phyloP scores from a whole-genome alignment of 352 stramenopile genomes.

The Pythium monospermum region DNA sequence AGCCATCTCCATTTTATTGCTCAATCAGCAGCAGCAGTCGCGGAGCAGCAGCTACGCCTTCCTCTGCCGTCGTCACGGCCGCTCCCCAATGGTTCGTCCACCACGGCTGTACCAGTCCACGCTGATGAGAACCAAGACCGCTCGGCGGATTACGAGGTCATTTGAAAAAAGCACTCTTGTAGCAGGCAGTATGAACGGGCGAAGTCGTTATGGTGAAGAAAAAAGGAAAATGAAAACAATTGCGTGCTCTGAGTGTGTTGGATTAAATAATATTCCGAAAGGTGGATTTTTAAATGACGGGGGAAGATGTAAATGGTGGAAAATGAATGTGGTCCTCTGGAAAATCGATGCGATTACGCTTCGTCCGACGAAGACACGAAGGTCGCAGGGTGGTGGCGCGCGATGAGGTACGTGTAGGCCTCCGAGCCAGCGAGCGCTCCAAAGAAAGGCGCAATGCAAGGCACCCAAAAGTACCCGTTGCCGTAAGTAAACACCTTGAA shows the following conservation, averaged over 20 bases:
- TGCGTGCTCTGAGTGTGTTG: background rate
- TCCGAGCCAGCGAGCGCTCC: constrained; percentile 53
- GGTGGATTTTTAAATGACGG: too few relatives aligned
- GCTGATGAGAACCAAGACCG: constrained; percentile 2
- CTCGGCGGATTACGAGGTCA: constrained; percentile 6
- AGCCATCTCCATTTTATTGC: constrained; percentile 21
- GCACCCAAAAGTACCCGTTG: constrained; percentile 77
- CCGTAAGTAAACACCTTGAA: constrained; percentile 60
- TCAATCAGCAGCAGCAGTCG: constrained; percentile 12
- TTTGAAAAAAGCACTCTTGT: background rate
- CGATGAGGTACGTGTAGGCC: constrained; percentile 62
- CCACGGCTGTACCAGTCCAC: too few relatives aligned
- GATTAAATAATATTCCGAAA: background rate
- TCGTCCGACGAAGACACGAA: constrained; percentile 35
- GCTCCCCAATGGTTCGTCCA: too few relatives aligned
- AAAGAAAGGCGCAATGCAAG: constrained; percentile 63
- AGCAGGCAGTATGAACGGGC: too few relatives aligned
- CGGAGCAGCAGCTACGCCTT: constrained; percentile 6
- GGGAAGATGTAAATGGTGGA: too few relatives aligned
- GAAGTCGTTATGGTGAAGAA: too few relatives aligned
- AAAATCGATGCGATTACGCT: constrained; percentile 18
- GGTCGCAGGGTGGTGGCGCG: constrained; percentile 50
- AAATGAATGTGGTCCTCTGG: too few relatives aligned
- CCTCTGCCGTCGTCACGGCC: constrained; percentile 4
- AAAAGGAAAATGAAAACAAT: background rate